phyloP scores from a whole-genome alignment of 495 filamentous ascomycete species.

The Endocarpon pusillum region DNA sequence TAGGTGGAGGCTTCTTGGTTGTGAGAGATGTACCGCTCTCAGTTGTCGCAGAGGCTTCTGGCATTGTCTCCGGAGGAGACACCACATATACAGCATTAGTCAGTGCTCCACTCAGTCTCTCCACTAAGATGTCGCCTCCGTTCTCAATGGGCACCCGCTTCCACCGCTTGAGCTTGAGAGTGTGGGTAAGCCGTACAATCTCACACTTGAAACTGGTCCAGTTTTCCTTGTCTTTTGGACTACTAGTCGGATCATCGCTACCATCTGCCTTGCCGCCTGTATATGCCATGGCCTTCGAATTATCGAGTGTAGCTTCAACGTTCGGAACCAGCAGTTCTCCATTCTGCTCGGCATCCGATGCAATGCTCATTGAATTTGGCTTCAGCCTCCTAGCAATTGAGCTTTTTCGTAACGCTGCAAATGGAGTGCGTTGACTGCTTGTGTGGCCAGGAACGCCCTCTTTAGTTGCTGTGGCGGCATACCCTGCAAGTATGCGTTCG shows the following conservation, averaged over 20 bases:
- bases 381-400: constrained; percentile 17
- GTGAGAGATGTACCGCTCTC: constrained; percentile 29
- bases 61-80: constrained; percentile 49
- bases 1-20: constrained; percentile 31
- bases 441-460: constrained; percentile 20
- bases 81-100: constrained; percentile 96
- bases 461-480: constrained; percentile 18
- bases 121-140: constrained; percentile 55
- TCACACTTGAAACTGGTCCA: constrained; percentile 79
- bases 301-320: constrained; percentile 70
- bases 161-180: constrained; percentile 79
- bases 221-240: constrained; percentile 48
- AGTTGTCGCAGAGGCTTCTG: constrained; percentile 19
- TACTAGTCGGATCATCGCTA: constrained; percentile 13
- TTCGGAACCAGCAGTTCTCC: constrained; percentile 52
- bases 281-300: constrained; percentile 72
- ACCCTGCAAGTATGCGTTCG: constrained; percentile 48
- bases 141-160: constrained; percentile 59
- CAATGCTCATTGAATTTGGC: constrained; percentile 22
- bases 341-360: constrained; percentile 72
- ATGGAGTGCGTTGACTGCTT: constrained; percentile 15
- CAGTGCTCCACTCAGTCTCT: constrained; percentile 78
- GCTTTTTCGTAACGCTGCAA: constrained; percentile 15
- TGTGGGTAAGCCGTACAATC: constrained; percentile 78
- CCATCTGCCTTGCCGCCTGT: constrained; percentile 34